Base-by-base conservation (phyloP, 2,329 filamentous ascomycete species). In the Cladosporium sp. region DNA sequence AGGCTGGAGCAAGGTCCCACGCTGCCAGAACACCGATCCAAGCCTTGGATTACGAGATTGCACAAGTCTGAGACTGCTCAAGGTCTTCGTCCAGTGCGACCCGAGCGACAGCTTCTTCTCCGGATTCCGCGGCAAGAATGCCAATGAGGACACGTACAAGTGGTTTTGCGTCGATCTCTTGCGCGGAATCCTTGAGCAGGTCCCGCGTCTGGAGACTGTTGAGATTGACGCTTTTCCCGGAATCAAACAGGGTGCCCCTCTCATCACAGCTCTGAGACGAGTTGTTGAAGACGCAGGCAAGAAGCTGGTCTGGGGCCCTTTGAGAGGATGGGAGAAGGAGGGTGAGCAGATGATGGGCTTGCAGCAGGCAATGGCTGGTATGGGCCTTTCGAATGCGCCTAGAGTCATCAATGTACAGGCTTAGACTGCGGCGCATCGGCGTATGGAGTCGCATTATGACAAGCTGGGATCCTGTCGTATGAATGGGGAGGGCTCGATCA, bases 11-110 rank as follows among this genome's bases (percentile, higher is more conserved):
- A 79, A 79, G 51, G 86, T 87, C 12, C 87, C 87, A 1, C 74
- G 74, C 29, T 80, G 83, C 43, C 90, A 88, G 84, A 80, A 82
- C 1, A 82, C 88, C 11, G 84, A 83, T 56, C 70, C 77, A 4
- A 75, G 76, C 1, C 73, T 90, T 1, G 85, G 86, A 0, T 73
- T 91, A 6, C 58, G 64, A 1, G 82, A 88, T 44, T 86, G 83
- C 64, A 68, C 68, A 51, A 80, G 75, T 42, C 77, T 86, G 17
- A 74, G 77, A 24, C 73, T 72, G 12, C 65, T 91, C 42, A 80
- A 77, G 20, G 78, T 91, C 9, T 87, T 87, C 61, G 80, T 89
- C 19, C 82, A 90, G 65, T 80, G 79, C 56, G 87, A 91, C 61
- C 86, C 87, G 0, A 86, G 70, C 44, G 66, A 82, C 47, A 76